Percentiles rank a stretch among this genome's conserved stretches.
phyloP scores from a whole-genome alignment of 163 green algal genomes.

The Smithsoniella earleae region DNA sequence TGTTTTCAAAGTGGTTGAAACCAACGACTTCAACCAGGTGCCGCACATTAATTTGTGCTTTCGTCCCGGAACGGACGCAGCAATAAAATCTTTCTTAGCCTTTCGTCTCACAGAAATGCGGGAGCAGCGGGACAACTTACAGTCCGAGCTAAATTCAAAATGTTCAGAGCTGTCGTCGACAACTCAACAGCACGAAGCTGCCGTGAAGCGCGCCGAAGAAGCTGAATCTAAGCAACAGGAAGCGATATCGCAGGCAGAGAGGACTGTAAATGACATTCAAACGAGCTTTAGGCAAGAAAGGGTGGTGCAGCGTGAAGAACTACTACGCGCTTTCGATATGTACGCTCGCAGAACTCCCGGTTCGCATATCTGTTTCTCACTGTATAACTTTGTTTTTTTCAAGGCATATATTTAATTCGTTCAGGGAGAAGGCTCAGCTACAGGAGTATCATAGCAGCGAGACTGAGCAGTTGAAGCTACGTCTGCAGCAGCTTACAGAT shows the following conservation, averaged over 20 bases:
- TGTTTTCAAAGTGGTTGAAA: constrained; percentile 76
- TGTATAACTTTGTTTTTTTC: too few relatives aligned
- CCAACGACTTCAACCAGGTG: constrained; percentile 94
- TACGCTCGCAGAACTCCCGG: too few relatives aligned
- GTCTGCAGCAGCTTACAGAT: too few relatives aligned
- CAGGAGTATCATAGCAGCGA: too few relatives aligned
- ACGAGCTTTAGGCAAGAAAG: not conserved
- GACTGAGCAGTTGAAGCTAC: too few relatives aligned
- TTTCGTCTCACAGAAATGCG: constrained; percentile 47
- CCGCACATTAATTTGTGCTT: constrained; percentile 80
- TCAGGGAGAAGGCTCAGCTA: too few relatives aligned
- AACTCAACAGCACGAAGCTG: not conserved
- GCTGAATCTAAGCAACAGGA: not conserved
- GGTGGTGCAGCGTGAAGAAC: not conserved
- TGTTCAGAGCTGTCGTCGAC: not conserved
- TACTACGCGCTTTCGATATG: too few relatives aligned
- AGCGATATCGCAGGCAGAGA: not conserved
- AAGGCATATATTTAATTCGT: too few relatives aligned
- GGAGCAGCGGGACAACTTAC: not conserved
- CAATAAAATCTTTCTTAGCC: constrained; percentile 73
- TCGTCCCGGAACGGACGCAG: constrained; percentile 60
- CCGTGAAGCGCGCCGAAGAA: not conserved
- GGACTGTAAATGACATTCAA: not conserved
- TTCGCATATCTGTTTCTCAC: too few relatives aligned
- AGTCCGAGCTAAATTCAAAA: not conserved